Evolutionary conservation across 2,329 filamentous ascomycete species (phyloP), one percentile per base, ranked within the genome.

Genomic region (Colletotrichum orbiculare): DNA sequence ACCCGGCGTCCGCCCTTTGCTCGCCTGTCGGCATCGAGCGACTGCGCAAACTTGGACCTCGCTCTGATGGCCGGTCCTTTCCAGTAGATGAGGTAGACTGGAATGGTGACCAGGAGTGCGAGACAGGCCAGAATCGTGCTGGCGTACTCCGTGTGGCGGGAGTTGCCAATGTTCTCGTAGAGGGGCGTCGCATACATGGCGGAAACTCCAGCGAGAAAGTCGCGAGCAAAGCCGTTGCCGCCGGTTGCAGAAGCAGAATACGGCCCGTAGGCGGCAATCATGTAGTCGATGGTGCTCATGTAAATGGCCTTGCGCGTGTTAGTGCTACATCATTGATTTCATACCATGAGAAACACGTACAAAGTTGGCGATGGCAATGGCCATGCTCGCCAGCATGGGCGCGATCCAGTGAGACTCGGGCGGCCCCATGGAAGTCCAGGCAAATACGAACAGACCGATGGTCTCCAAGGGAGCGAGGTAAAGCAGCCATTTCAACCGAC

Each of bases 271-370:
- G 88, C 87, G 8, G 63, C 88, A 62, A 90, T 87, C 83, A 89
- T 88, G 73, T 90, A 90, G 71, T 90, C 87, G 69, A 91, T 89
- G 2, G 87, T 89, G 8, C 87, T 85, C 83, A 89, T 88, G 75
- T 90, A 89, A 54, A 89, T 89, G 13, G 78, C 25, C 25, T 25
- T 25, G 25, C 25, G 1, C 25, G 25, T 25, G 25, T 25, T 25
- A 25, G 25, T 1, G 25, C 1, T 25, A 1, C 25, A 25, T 25
- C 3, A 25, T 25, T 5, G 25, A 25, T 4, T 25, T 25, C 25
- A 25, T 25, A 5, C 25, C 25, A 25, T 25, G 25, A 25, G 25
- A 25, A 25, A 25, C 2, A 25, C 25, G 25, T 25, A 25, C 76
- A 64, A 83, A 85, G 70, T 91, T 91, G 43, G 88, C 88, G 52